Conservation (phyloP, 169 alveolate genomes). For the Eimeria mitis region DNA sequence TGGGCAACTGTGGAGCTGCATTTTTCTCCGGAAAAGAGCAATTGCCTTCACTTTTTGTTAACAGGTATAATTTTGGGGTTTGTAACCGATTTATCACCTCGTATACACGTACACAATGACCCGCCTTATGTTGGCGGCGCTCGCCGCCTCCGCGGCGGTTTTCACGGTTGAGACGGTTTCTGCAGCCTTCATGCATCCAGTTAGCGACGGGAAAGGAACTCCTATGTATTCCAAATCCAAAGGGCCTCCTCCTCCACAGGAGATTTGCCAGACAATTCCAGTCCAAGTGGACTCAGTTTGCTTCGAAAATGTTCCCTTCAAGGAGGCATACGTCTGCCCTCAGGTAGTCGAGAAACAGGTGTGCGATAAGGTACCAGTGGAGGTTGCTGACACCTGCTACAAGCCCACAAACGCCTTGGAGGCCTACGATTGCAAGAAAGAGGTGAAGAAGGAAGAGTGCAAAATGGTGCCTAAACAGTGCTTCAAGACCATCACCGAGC, state of each 20-base stretch:
- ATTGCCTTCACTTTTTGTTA: background rate
- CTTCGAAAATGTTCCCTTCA: constrained; percentile 69
- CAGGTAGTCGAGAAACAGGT: constrained; percentile 71
- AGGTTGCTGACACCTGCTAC: constrained; percentile 73
- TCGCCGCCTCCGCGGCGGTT: constrained; percentile 77
- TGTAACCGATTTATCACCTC: background rate
- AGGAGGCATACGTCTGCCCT: constrained; percentile 78
- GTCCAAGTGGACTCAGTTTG: constrained; percentile 73
- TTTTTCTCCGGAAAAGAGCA: constrained; percentile 33
- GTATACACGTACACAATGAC: constrained; percentile 16
- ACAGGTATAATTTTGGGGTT: constrained; percentile 43
- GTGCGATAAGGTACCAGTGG: constrained; percentile 72
- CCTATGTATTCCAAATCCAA: constrained; percentile 14
- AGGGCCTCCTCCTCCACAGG: constrained; percentile 45
- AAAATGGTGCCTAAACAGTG: constrained; percentile 74
- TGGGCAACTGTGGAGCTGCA: constrained; percentile 12
- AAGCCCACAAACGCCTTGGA: constrained; percentile 70
- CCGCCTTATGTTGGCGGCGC: constrained; percentile 78
- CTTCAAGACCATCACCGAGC: constrained; percentile 62
- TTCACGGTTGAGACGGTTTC: constrained; percentile 40
- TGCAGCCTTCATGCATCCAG: constrained; percentile 70
- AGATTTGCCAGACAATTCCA: constrained; percentile 65
- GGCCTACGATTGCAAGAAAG: constrained; percentile 75
- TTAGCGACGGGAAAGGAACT: constrained; percentile 16
- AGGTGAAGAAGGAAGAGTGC: constrained; percentile 79